Conservation (phyloP, 208 protist species). For the Acanthamoeba lenticulata region DNA sequence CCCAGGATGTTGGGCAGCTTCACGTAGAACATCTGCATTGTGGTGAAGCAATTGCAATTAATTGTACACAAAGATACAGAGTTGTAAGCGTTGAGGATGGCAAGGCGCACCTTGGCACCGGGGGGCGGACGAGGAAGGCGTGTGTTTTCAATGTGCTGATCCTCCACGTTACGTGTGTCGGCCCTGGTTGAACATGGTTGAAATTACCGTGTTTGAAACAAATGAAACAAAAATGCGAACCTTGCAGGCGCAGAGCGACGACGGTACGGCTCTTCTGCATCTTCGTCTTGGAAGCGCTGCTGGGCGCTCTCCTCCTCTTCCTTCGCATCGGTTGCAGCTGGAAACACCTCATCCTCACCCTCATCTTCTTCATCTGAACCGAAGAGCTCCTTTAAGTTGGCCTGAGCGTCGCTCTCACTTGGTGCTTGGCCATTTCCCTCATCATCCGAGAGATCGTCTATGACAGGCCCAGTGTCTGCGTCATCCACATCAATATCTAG, state of each 20-base stretch:
- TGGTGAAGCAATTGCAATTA: neutral
- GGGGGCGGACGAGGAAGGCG: neutral
- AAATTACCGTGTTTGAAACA: too few relatives aligned
- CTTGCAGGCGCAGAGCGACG: too few relatives aligned
- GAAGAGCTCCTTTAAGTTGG: neutral
- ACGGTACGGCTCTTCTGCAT: too few relatives aligned
- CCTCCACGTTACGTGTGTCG: neutral
- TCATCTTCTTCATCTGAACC: neutral
- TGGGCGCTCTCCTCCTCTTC: neutral
- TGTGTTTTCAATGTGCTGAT: neutral
- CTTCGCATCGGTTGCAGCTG: neutral
- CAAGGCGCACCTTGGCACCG: neutral
- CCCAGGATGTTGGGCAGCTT: conserved; percentile 53
- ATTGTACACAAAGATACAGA: neutral
- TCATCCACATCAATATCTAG: too few relatives aligned
- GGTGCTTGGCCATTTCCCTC: neutral
- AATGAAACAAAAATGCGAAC: neutral
- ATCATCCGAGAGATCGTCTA: too few relatives aligned
- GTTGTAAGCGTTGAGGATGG: neutral
- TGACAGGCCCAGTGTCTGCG: too few relatives aligned
- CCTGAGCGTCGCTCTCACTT: too few relatives aligned
- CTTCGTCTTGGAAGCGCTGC: neutral
- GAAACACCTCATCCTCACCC: neutral
- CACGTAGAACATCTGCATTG: conserved; percentile 16
- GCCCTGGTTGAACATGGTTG: neutral